These are phyloP conservation scores for Rutidosis leptorrhynchoides DNA, from an alignment of 129 eudicot species.

Conservation along the genomic window DNA sequence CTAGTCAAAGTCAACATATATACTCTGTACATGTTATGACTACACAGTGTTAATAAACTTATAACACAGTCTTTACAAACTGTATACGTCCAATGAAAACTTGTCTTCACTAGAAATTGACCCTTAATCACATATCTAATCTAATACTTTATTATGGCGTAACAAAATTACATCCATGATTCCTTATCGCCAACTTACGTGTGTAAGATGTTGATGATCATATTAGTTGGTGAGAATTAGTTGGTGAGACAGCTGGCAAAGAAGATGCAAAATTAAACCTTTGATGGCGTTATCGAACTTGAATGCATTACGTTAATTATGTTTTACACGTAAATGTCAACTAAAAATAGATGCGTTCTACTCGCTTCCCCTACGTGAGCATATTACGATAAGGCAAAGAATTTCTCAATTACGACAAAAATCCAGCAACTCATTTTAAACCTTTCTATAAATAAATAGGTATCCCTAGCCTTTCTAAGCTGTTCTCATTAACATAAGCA, in stretches of 20 bases:
- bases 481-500: conserved; percentile 12
- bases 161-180: conserved; percentile 24
- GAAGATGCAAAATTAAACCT: conserved; percentile 24
- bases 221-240: too few relatives aligned
- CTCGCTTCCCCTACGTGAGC: conserved; percentile 28
- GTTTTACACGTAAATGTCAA: conserved; percentile 27
- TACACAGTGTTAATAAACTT: too few relatives aligned
- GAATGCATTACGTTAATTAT: conserved; percentile 37
- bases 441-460: conserved; percentile 32
- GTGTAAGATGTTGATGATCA: conserved; percentile 27
- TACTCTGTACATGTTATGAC: neutral
- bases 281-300: conserved; percentile 28
- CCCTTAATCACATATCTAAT: conserved; percentile 6
- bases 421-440: conserved; percentile 20
- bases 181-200: conserved; percentile 24
- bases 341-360: conserved; percentile 29
- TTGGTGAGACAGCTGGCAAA: conserved; percentile 34
- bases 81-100: conserved; percentile 3
- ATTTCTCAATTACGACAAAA: conserved; percentile 27
- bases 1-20: conserved; percentile 21
- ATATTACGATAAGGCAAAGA: conserved; percentile 24
- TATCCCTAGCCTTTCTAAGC: conserved; percentile 9
- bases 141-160: conserved; percentile 6
- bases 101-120: conserved; percentile 5
- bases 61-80: conserved; percentile 4